These are phyloP conservation scores for Uronychia setigera DNA, from an alignment of 73 alveolate genomes.

Conservation along the genomic window DNA sequence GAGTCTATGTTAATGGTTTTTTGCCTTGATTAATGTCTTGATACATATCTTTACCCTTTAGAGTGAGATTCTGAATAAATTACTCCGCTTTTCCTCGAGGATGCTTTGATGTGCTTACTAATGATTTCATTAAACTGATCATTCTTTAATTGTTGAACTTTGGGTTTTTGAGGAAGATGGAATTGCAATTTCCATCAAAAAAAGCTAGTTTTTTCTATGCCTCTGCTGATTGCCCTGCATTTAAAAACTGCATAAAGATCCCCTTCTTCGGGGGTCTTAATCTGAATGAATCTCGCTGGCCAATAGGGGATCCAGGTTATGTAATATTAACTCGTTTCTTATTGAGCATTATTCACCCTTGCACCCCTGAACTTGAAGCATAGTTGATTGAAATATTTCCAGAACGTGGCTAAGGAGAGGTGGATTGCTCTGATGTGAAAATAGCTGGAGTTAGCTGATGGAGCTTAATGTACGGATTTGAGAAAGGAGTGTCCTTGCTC, in stretches of 20 bases:
- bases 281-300: neutral
- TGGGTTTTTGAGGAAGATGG: neutral
- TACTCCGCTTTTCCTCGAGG: too few relatives aligned
- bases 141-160: neutral
- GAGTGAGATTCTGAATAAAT: too few relatives aligned
- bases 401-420: neutral
- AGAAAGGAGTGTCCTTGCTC: slow-evolving; percentile 10
- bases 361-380: neutral
- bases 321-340: neutral
- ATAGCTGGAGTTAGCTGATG: neutral
- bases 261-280: neutral
- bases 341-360: too few relatives aligned
- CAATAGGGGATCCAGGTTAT: neutral
- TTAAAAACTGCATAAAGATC: neutral
- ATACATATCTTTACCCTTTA: too few relatives aligned
- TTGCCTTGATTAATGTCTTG: too few relatives aligned
- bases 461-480: neutral
- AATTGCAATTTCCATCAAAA: neutral
- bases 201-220: neutral
- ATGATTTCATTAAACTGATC: too few relatives aligned
- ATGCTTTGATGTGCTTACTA: too few relatives aligned
- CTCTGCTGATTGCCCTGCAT: neutral
- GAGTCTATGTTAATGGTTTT: too few relatives aligned
- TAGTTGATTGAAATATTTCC: neutral
- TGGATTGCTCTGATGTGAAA: neutral